A percentile compares a stretch with the other conserved stretches of the same genome.
Evolutionary conservation across 2,329 filamentous ascomycete species (phyloP).

Genomic region (Polytolypa hystricis): DNA sequence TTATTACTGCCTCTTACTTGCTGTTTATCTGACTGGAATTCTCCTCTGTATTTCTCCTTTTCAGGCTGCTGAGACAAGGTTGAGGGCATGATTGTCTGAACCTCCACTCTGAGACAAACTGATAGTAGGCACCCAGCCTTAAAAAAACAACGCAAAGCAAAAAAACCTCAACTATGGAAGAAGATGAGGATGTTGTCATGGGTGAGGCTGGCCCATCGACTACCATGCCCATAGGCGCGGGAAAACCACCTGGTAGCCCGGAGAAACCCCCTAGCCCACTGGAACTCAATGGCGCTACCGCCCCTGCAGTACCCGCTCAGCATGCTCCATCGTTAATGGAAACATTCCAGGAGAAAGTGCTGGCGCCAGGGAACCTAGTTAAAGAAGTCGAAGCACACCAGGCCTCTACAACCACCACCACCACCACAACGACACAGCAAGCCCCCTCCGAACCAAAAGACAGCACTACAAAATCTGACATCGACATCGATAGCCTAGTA

Average conservation of each 20-base stretch:
- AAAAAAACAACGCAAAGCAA: too few relatives aligned
- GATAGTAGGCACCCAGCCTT: too few relatives aligned
- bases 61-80: too few relatives aligned
- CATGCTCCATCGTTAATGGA: conserved; percentile 8
- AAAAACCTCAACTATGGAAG: conserved; percentile 17
- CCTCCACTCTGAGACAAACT: too few relatives aligned
- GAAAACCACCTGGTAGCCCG: conserved; percentile 11
- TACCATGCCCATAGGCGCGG: conserved; percentile 11
- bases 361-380: conserved; percentile 10
- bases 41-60: too few relatives aligned
- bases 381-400: conserved; percentile 9
- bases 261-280: conserved; percentile 10
- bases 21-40: too few relatives aligned
- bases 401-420: conserved; percentile 4
- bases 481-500: conserved; percentile 23
- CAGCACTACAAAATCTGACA: conserved; percentile 4
- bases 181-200: conserved; percentile 33
- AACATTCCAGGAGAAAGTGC: conserved; percentile 14
- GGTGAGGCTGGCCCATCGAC: conserved; percentile 17
- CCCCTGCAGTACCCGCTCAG: neutral
- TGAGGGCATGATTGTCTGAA: too few relatives aligned
- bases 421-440: neutral
- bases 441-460: neutral
- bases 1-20: too few relatives aligned
- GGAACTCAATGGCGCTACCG: conserved; percentile 12